These are phyloP conservation scores for Fusarium sp. DNA, from an alignment of 2,329 filamentous ascomycete species.

Conservation along the genomic window DNA sequence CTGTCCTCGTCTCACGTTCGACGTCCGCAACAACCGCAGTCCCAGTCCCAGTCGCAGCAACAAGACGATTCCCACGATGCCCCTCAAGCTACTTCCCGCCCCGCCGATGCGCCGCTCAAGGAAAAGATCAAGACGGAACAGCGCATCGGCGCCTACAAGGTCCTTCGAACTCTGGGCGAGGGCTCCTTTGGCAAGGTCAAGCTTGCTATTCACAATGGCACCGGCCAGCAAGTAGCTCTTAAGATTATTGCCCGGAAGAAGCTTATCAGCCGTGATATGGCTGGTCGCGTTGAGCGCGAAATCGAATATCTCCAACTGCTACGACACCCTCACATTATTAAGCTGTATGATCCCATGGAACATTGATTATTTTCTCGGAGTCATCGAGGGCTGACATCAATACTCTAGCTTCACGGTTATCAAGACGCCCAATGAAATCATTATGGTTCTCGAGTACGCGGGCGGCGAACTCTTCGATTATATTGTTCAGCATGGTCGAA, in stretches of 20 bases:
- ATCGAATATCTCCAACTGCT: constrained; percentile 97
- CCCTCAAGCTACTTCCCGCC: constrained; percentile 45
- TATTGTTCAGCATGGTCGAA: constrained; percentile 91
- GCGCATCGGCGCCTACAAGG: constrained; percentile 90
- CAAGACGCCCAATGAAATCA: constrained; percentile 92
- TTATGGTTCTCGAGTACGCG: constrained; percentile 99
- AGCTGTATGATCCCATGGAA: constrained; percentile 72
- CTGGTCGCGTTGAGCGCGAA: constrained; percentile 94
- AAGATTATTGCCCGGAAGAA: constrained; percentile 98
- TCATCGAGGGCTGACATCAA: constrained; percentile 9
- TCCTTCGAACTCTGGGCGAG: constrained; percentile 91
- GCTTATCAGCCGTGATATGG: constrained; percentile 97
- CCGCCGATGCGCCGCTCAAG: constrained; percentile 50
- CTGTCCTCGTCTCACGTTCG: constrained; percentile 73
- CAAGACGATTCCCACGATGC: constrained; percentile 41
- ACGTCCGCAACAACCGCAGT: constrained; percentile 55
- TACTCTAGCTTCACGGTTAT: constrained; percentile 86
- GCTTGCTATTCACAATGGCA: constrained; percentile 90
- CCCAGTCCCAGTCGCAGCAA: constrained; percentile 38
- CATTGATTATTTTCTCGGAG: not conserved
- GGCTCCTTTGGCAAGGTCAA: constrained; percentile 99
- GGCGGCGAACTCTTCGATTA: constrained; percentile 98
- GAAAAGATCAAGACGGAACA: constrained; percentile 75
- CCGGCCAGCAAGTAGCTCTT: constrained; percentile 92
- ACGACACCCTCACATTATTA: constrained; percentile 98